A percentile compares a stretch with the other conserved stretches of the same genome.
Conservation (phyloP, 2,329 filamentous ascomycete genomes). For the Epichloe coenophiala region DNA sequence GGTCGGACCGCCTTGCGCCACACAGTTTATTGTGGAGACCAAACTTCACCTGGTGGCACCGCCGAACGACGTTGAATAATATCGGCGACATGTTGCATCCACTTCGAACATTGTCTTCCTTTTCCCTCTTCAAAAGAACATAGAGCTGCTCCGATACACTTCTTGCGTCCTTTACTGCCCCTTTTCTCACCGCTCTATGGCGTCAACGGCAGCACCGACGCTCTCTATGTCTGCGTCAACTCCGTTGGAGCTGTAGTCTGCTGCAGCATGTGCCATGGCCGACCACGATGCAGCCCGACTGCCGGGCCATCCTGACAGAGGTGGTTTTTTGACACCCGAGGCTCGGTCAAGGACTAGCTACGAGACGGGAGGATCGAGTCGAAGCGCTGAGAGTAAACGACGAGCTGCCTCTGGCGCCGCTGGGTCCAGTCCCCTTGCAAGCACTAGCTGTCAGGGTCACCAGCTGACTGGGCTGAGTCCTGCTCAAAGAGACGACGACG, state of each 20-base stretch:
- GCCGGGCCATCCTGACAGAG: conserved; percentile 4
- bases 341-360: conserved; percentile 16
- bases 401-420: conserved; percentile 7
- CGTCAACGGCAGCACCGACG: neutral
- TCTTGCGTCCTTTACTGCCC: neutral
- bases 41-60: too few species aligned
- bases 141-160: neutral
- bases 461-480: conserved; percentile 5
- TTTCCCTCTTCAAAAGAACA: neutral
- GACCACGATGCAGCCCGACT: conserved; percentile 9
- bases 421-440: conserved; percentile 11
- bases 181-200: neutral
- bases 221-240: conserved; percentile 1
- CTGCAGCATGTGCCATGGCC: conserved; percentile 13
- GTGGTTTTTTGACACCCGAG: conserved; percentile 6
- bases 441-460: conserved; percentile 5
- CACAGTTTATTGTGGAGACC: too few species aligned
- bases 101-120: neutral
- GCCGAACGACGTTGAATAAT: too few species aligned
- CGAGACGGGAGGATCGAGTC: conserved; percentile 32
- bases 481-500: neutral
- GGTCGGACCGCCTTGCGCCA: too few species aligned
- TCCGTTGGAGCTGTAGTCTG: neutral
- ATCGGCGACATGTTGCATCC: neutral
- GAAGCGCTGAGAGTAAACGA: neutral